These are phyloP conservation scores for Patellifolia procumbens DNA, from an alignment of 179 eudicot species.

Conservation along the genomic window DNA sequence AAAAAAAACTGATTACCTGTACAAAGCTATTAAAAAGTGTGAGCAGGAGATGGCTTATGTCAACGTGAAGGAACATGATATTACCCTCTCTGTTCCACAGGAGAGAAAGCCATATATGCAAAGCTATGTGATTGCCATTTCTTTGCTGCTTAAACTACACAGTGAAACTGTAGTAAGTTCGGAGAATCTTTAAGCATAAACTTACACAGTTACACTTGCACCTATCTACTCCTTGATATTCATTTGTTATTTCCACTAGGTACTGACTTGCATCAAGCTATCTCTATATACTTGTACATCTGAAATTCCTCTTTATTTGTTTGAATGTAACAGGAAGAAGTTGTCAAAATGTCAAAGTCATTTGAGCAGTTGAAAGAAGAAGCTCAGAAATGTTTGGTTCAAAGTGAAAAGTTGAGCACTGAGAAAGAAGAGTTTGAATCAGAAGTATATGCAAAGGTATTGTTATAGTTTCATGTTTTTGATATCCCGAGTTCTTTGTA, in stretches of 20 bases:
- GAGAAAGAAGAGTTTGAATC: conserved; percentile 77
- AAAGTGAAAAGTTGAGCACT: conserved; percentile 68
- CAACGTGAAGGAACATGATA: neutral
- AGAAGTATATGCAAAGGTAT: conserved; percentile 74
- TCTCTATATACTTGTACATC: neutral
- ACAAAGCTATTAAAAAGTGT: neutral
- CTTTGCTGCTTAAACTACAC: too few species aligned
- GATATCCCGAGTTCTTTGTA: neutral
- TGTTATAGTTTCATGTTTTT: neutral
- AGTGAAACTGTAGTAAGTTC: neutral
- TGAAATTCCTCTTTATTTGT: neutral
- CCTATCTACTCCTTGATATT: neutral
- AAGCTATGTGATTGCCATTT: neutral
- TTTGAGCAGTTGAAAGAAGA: conserved; percentile 66
- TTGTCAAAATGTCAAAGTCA: conserved; percentile 62
- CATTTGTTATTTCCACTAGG: neutral
- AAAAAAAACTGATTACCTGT: too few species aligned
- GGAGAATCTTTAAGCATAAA: neutral
- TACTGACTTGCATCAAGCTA: neutral
- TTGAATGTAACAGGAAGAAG: conserved; percentile 64
- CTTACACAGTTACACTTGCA: neutral
- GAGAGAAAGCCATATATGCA: neutral
- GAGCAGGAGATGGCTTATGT: neutral
- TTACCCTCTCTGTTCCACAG: neutral
- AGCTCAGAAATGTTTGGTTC: conserved; percentile 76